Percentiles rank a stretch among this genome's conserved stretches.
phyloP scores from a whole-genome alignment of 441 rosid species.

The Lepidium campestre region DNA sequence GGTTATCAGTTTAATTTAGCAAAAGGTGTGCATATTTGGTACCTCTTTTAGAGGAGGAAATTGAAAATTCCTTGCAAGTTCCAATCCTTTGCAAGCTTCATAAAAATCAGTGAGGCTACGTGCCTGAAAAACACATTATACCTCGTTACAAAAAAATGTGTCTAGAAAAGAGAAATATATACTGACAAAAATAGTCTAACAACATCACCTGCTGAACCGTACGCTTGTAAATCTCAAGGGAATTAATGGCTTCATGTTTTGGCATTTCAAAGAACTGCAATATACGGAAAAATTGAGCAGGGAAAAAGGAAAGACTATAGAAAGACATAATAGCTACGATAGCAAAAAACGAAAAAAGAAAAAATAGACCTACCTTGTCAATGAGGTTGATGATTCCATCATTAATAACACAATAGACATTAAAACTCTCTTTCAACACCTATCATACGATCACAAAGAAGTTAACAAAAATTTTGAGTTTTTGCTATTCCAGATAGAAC shows the following conservation, averaged over 20 bases:
- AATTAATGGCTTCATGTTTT: slow-evolving; percentile 88
- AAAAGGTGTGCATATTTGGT: not conserved
- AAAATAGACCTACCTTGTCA: slow-evolving; percentile 63
- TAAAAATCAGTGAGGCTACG: slow-evolving; percentile 84
- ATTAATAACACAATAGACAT: slow-evolving; percentile 88
- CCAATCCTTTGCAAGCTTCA: slow-evolving; percentile 91
- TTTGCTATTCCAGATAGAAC: not conserved
- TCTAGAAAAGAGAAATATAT: not conserved
- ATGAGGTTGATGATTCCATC: slow-evolving; percentile 98
- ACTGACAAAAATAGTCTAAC: not conserved
- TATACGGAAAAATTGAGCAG: slow-evolving; percentile 6
- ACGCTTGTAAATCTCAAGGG: slow-evolving; percentile 87
- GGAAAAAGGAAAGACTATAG: not conserved
- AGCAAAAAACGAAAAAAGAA: not conserved
- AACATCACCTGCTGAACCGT: slow-evolving; percentile 91
- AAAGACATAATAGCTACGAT: not conserved
- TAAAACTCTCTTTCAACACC: slow-evolving; percentile 97
- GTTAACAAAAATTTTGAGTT: not conserved
- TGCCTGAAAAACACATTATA: slow-evolving; percentile 50
- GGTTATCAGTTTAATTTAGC: not conserved
- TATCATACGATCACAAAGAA: slow-evolving; percentile 32
- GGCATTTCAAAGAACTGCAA: slow-evolving; percentile 99
- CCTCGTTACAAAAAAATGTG: not conserved
- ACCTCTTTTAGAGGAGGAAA: slow-evolving; percentile 96
- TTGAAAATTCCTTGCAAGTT: slow-evolving; percentile 96